Evolutionary conservation across 2,329 filamentous ascomycete genomes (phyloP), one percentile per base, ranked within the genome.

Genomic region (Malbranchea zuffiana): DNA sequence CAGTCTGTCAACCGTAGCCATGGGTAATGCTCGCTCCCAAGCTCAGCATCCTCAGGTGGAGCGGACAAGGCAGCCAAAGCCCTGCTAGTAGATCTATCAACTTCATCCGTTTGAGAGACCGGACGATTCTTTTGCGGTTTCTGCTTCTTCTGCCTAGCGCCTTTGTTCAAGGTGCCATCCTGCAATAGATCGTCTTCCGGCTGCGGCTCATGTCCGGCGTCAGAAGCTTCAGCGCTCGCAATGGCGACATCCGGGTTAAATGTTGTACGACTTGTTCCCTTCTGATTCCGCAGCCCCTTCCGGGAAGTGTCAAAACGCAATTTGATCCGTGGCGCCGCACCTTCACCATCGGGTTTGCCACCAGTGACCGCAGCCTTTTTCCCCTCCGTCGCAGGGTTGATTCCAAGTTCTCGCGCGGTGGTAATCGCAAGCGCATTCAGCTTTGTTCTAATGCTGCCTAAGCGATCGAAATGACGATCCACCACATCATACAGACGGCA

Each of bases 1-100:
- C 70, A 80, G 46, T 78, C 75, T 2, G 75, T 79, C 44, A 80
- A 58, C 40, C 74, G 72, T 48, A 74, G 63, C 75, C 75, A 80
- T 2, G 75, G 75, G 42, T 69, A 60, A 57, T 71, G 71, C 49
- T 70, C 69, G 55, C 73, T 77, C 30, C 75, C 75, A 16, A 70
- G 64, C 37, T 62, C 62, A 5, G 75, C 74, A 52, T 77, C 71
- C 13, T 67, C 58, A 10, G 75, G 75, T 6, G 75, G 75, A 11
- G 73, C 71, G 10, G 69, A 68, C 13, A 78, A 60, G 44, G 69
- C 61, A 4, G 74, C 69, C 30, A 78, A 59, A 3, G 73, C 74
- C 53, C 74, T 75, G 47, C 72, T 75, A 7, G 72, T 76, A 15
- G 74, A 77, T 30, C 75, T 74, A 10, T 68, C 69, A 10, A 69